Base-by-base conservation (phyloP, 768 basidiomycete species). In the Leucosporidium creatinivorum region DNA sequence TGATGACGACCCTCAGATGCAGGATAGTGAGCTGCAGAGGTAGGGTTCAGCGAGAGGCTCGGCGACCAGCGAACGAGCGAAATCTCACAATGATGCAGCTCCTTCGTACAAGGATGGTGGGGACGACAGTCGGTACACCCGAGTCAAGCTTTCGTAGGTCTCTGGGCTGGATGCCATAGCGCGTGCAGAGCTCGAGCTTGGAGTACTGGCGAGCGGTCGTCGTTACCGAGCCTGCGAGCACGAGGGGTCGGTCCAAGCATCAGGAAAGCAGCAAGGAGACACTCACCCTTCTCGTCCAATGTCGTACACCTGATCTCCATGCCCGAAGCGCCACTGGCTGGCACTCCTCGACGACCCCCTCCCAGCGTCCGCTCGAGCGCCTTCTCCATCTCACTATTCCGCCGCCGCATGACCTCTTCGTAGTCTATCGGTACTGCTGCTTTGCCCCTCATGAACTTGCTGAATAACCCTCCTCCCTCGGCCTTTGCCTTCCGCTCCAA, bases 81-180 rank as follows among this genome's bases (percentile, higher is more conserved):
- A 25, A 25, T 28, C 60, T 23, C 9, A 61, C 60, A 69, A 98
- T 82, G 72, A 97, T 86, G 57, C 89, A 91, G 79, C 91, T 87
- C 75, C 86, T 88, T 71, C 94, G 84, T 61, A 89, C 85, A 65
- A 98, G 84, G 75, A 98, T 93, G 51, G 93, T 93, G 50, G 93
- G 93, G 23, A 98, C 89, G 65, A 94, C 85, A 78, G 66, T 69
- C 15, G 66, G 66, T 1, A 67, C 69, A 18, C 51, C 69, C 25
- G 54, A 93, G 80, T 98, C 94, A 73, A 98, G 89, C 82, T 97
- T 96, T 63, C 94, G 87, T 28, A 98, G 82, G 81, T 98, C 94
- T 82, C 94, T 88, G 73, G 92, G 88, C 89, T 93, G 73, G 70
- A 97, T 80, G 73, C 86, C 85, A 78, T 94, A 91, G 76, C 93